Percentiles rank a stretch among this genome's conserved stretches.
Conservation (phyloP, 2,329 filamentous ascomycete species). For the Lasiodiplodia sp. region DNA sequence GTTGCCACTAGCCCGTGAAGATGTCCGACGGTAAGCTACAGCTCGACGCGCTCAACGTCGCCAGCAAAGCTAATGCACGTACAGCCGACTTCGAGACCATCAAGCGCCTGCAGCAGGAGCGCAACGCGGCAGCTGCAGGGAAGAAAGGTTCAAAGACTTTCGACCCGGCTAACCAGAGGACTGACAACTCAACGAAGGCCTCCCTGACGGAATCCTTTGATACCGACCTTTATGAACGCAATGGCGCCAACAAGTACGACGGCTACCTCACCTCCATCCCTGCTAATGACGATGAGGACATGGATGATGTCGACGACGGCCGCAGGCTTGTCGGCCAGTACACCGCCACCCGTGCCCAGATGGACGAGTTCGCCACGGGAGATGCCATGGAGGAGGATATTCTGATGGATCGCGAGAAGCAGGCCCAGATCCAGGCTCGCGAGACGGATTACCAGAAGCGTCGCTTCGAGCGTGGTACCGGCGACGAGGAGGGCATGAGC, state of each 20-base stretch:
- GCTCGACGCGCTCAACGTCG: conserved; percentile 19
- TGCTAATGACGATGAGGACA: conserved; percentile 78
- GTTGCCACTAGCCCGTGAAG: conserved; percentile 26
- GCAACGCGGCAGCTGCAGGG: conserved; percentile 77
- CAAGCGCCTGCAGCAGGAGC: conserved; percentile 88
- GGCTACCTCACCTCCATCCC: conserved; percentile 93
- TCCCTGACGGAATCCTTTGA: conserved; percentile 91
- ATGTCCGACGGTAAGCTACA: conserved; percentile 45
- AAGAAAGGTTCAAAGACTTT: conserved; percentile 85
- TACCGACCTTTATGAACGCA: conserved; percentile 82
- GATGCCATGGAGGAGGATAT: conserved; percentile 94
- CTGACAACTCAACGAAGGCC: conserved; percentile 85
- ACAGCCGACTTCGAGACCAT: conserved; percentile 85
- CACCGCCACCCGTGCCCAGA: conserved; percentile 88
- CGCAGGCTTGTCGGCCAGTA: conserved; percentile 91
- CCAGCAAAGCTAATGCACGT: conserved; percentile 29
- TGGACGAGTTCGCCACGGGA: conserved; percentile 91
- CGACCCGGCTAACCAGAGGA: conserved; percentile 80
- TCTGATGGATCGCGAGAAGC: conserved; percentile 83
- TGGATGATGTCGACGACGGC: conserved; percentile 74
- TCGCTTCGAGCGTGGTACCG: conserved; percentile 78
- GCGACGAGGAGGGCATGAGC: conserved; percentile 80
- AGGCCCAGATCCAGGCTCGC: conserved; percentile 87
- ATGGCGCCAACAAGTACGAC: conserved; percentile 79
- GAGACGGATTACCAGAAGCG: conserved; percentile 98